A percentile compares a stretch with the other conserved stretches of the same genome.
Conservation (phyloP, 1,284 basidiomycete genomes). For the Austroboletus novae-zelandiae region DNA sequence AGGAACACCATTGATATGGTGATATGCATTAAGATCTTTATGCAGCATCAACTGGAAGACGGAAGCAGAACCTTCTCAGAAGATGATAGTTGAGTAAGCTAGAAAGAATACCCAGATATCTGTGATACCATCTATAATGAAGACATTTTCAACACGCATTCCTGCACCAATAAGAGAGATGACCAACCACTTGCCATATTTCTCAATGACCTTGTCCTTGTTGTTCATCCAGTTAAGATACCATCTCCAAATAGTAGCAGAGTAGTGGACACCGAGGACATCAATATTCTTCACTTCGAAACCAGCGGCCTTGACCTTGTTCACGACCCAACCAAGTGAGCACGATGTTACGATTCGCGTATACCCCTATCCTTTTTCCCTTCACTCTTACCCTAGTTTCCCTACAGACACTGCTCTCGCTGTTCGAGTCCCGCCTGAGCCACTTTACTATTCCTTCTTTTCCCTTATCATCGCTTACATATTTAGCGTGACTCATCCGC, state of each 20-base stretch:
- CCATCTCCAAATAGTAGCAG: conserved; percentile 91
- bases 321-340: conserved; percentile 94
- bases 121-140: conserved; percentile 67
- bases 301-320: conserved; percentile 83
- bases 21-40: conserved; percentile 96
- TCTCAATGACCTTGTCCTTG: conserved; percentile 83
- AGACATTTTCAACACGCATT: neutral
- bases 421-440: too few relatives aligned
- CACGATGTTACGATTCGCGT: too few relatives aligned
- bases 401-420: too few relatives aligned
- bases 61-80: conserved; percentile 81
- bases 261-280: conserved; percentile 96
- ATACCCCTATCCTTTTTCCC: too few relatives aligned
- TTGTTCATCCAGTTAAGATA: conserved; percentile 94
- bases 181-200: conserved; percentile 77
- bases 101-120: conserved; percentile 94
- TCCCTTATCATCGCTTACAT: too few relatives aligned
- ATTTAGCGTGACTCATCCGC: too few relatives aligned
- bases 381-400: too few relatives aligned
- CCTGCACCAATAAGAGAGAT: fast-evolving
- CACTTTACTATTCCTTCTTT: too few relatives aligned
- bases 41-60: conserved; percentile 96
- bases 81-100: conserved; percentile 73
- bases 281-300: conserved; percentile 98
- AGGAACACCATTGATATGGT: conserved; percentile 77